Evolutionary conservation across 345 rosid species (phyloP).

Genomic region (Boechera divaricarpa): DNA sequence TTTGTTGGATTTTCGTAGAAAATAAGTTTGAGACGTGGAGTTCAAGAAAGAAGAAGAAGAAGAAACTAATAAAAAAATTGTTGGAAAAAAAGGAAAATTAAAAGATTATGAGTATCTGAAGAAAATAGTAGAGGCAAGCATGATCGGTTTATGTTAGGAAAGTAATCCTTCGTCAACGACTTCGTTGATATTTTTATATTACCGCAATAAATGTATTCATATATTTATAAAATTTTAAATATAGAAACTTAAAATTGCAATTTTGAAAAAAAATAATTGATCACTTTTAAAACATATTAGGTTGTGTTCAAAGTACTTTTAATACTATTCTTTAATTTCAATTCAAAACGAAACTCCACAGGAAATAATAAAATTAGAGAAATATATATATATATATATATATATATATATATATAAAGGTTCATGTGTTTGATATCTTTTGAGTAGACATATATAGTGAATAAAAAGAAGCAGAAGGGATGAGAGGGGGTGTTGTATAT

Average conservation of each 20-base stretch:
- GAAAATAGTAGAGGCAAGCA: slow-evolving; percentile 22
- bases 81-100: not conserved
- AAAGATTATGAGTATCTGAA: slow-evolving; percentile 2
- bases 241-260: not conserved
- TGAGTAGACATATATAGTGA: not conserved
- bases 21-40: slow-evolving; percentile 3
- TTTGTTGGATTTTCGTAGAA: not conserved
- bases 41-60: slow-evolving; percentile 32
- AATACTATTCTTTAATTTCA: too few species aligned
- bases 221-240: not conserved
- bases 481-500: too few species aligned
- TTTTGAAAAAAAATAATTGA: not conserved
- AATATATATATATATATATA: too few species aligned
- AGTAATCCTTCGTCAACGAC: slow-evolving; percentile 5
- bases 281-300: not conserved
- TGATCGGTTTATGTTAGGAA: not conserved
- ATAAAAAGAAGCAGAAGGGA: not conserved
- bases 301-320: too few species aligned
- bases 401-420: too few species aligned
- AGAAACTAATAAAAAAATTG: not conserved
- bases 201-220: not conserved
- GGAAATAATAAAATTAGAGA: too few species aligned
- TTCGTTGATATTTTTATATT: not conserved
- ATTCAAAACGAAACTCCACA: too few species aligned
- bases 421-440: not conserved